Conservation (phyloP, 352 stramenopile species). For the Pelagophyceae sp. region DNA sequence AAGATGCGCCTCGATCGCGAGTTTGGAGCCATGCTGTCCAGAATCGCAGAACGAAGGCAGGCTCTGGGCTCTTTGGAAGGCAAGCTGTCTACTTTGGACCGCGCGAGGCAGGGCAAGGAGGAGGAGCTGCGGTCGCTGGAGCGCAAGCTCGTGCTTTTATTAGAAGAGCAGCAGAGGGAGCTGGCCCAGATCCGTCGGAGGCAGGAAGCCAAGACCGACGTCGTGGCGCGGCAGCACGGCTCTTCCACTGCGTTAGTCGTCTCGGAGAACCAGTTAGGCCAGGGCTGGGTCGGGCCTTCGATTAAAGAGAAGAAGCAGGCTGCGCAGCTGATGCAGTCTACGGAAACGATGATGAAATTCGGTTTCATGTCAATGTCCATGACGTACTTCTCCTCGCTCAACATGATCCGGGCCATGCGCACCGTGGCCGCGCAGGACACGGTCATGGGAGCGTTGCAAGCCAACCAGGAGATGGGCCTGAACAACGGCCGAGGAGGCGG, state of each 20-base stretch:
- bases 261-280: neutral
- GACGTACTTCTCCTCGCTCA: conserved; percentile 92
- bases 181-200: conserved; percentile 56
- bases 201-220: conserved; percentile 46
- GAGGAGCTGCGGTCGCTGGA: conserved; percentile 82
- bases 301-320: conserved; percentile 65
- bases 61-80: conserved; percentile 68
- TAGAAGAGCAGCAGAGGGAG: conserved; percentile 86
- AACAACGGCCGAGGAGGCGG: neutral
- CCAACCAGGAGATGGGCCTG: conserved; percentile 18
- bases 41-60: conserved; percentile 82
- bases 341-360: conserved; percentile 96
- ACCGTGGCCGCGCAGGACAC: conserved; percentile 79
- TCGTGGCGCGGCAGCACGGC: neutral
- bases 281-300: conserved; percentile 36
- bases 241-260: neutral
- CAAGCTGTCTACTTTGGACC: conserved; percentile 70
- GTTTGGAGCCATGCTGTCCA: conserved; percentile 81
- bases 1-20: conserved; percentile 86
- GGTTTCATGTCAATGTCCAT: conserved; percentile 95
- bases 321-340: conserved; percentile 86
- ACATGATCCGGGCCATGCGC: conserved; percentile 91
- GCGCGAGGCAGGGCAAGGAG: conserved; percentile 72
- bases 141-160: conserved; percentile 79
- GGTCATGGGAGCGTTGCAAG: conserved; percentile 50